Conservation (phyloP, 108 stramenopile species). For the Nannochloropsis gaditana region DNA sequence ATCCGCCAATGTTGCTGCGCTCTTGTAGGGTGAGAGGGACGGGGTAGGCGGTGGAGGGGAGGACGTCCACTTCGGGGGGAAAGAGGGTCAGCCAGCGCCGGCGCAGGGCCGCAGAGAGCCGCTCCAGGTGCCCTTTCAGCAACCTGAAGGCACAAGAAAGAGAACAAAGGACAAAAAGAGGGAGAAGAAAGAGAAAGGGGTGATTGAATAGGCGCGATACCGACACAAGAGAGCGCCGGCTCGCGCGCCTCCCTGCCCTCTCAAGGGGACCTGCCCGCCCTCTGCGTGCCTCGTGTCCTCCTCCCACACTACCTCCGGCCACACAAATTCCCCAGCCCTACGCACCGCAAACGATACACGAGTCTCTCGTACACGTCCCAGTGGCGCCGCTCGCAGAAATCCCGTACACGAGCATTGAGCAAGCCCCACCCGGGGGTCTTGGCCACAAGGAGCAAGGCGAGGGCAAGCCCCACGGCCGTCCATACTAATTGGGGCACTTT, state of each 20-base stretch:
- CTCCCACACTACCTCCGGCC: no score
- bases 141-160: neutral
- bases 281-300: no score
- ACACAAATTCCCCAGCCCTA: no score
- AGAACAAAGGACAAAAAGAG: neutral
- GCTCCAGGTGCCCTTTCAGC: conserved; percentile 3
- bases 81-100: neutral
- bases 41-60: neutral
- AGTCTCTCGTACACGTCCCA: neutral
- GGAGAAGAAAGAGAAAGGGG: neutral
- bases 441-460: neutral
- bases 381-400: conserved; percentile 11
- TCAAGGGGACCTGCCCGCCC: neutral
- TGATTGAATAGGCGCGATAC: neutral
- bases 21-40: neutral
- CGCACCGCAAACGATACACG: neutral
- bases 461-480: neutral
- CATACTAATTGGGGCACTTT: neutral
- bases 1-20: neutral
- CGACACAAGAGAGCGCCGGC: neutral
- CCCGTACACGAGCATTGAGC: neutral
- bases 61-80: conserved; percentile 10
- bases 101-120: neutral
- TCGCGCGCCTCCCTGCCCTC: neutral
- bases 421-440: neutral